phyloP scores from a whole-genome alignment of 805 yeast species.

The Wickerhamiella musiphila region DNA sequence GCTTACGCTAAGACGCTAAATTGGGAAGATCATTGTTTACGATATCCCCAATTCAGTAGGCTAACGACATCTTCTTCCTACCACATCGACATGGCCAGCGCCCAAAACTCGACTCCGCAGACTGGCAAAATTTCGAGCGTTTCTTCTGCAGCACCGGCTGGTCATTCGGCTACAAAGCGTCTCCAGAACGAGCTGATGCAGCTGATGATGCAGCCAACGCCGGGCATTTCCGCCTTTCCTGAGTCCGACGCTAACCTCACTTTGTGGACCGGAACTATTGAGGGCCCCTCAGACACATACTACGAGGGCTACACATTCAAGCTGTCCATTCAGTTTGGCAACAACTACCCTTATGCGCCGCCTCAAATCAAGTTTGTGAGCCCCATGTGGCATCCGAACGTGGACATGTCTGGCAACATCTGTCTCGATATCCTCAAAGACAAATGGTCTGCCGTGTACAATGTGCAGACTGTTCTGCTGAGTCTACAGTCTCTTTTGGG shows the following conservation, averaged over 20 bases:
- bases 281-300: conserved; percentile 40
- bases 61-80: not conserved
- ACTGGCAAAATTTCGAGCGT: conserved; percentile 1
- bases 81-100: not conserved
- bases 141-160: conserved; percentile 19
- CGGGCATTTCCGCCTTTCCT: conserved; percentile 40
- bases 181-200: conserved; percentile 36
- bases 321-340: conserved; percentile 33
- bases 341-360: conserved; percentile 39
- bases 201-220: conserved; percentile 32
- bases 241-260: conserved; percentile 34
- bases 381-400: conserved; percentile 52
- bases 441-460: conserved; percentile 47
- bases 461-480: conserved; percentile 41
- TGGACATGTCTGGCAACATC: conserved; percentile 46
- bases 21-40: too few relatives aligned
- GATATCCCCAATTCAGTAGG: too few relatives aligned
- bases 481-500: conserved; percentile 43
- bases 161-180: conserved; percentile 33
- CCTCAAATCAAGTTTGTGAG: conserved; percentile 39
- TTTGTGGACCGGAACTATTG: conserved; percentile 40
- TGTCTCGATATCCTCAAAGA: conserved; percentile 48
- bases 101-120: conserved; percentile 1
- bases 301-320: conserved; percentile 38
- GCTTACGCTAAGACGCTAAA: too few relatives aligned